These are phyloP conservation scores for Closterium sp. DNA, from an alignment of 139 green algal species.

Conservation along the genomic window DNA sequence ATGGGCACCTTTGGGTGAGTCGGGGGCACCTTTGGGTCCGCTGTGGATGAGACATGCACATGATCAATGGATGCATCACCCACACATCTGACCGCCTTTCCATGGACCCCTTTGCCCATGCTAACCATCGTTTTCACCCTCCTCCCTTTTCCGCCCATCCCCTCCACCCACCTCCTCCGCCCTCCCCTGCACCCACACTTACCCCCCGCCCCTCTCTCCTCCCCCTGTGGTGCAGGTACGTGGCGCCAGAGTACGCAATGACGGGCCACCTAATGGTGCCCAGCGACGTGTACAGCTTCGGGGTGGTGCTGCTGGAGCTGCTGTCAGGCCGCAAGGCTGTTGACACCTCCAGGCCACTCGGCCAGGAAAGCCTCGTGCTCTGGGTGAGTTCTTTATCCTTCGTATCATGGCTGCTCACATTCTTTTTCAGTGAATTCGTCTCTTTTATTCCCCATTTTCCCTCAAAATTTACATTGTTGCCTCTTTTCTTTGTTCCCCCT, in stretches of 20 bases:
- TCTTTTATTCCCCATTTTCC: too few relatives aligned
- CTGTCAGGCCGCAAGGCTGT: background rate
- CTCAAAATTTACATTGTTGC: too few relatives aligned
- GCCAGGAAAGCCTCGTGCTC: slow-evolving; percentile 8
- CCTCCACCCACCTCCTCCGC: too few relatives aligned
- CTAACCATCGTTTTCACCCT: background rate
- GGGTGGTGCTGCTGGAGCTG: slow-evolving; percentile 9
- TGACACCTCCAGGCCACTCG: background rate
- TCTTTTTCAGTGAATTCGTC: too few relatives aligned
- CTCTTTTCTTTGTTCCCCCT: too few relatives aligned
- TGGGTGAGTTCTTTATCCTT: too few relatives aligned
- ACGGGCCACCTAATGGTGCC: slow-evolving; percentile 24
- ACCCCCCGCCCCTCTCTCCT: too few relatives aligned
- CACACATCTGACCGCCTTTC: background rate
- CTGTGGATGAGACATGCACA: too few relatives aligned
- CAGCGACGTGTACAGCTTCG: slow-evolving; percentile 27
- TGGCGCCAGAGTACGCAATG: slow-evolving; percentile 36
- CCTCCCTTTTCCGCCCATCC: background rate
- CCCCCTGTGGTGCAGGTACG: slow-evolving; percentile 32
- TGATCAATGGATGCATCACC: too few relatives aligned
- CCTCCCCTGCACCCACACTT: too few relatives aligned
- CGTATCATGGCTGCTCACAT: too few relatives aligned
- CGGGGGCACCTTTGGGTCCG: too few relatives aligned
- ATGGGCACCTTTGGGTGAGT: slow-evolving; percentile 41
- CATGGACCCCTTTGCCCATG: background rate